Conservation (phyloP, 2,329 filamentous ascomycete species). For the Trichoderma semiorbis region DNA sequence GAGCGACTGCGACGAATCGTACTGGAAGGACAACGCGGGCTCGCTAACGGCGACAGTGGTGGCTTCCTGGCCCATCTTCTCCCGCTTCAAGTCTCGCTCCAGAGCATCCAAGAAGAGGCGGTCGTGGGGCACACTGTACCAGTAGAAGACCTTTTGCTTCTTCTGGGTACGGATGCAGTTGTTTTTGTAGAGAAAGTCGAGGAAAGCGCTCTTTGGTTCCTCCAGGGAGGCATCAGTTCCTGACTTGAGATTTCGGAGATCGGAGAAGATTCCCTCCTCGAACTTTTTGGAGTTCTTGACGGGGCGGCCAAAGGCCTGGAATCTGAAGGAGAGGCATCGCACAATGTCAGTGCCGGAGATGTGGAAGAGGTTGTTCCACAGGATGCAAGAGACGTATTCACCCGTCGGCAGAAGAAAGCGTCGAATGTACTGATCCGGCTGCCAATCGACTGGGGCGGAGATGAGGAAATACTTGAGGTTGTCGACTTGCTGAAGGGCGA, state of each 20-base stretch:
- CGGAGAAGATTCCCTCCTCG: conserved; percentile 98
- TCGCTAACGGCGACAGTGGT: conserved; percentile 96
- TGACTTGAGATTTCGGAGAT: conserved; percentile 95
- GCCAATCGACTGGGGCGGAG: conserved; percentile 97
- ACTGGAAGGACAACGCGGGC: conserved; percentile 96
- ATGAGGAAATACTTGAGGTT: conserved; percentile 99
- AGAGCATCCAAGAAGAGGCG: conserved; percentile 94
- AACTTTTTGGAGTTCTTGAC: conserved; percentile 99
- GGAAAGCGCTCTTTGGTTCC: conserved; percentile 96
- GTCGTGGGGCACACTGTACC: conserved; percentile 99
- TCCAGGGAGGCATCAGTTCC: conserved; percentile 97
- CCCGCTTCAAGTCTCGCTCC: conserved; percentile 94
- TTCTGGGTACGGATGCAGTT: conserved; percentile 99
- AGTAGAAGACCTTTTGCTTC: conserved; percentile 99
- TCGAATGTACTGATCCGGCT: conserved; percentile 91
- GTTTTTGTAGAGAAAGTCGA: conserved; percentile 99
- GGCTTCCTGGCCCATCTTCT: conserved; percentile 99
- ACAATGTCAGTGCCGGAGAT: conserved; percentile 99
- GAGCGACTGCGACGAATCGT: conserved; percentile 97
- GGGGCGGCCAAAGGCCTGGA: conserved; percentile 95
- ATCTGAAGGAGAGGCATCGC: conserved; percentile 93
- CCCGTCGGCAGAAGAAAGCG: conserved; percentile 93
- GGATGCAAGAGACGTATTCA: conserved; percentile 97
- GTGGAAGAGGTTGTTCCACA: conserved; percentile 99
- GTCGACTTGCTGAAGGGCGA: conserved; percentile 96